A percentile compares a stretch with the other conserved stretches of the same genome.
Conservation (phyloP, 768 basidiomycete genomes). For the Dentipellis fragilis region DNA sequence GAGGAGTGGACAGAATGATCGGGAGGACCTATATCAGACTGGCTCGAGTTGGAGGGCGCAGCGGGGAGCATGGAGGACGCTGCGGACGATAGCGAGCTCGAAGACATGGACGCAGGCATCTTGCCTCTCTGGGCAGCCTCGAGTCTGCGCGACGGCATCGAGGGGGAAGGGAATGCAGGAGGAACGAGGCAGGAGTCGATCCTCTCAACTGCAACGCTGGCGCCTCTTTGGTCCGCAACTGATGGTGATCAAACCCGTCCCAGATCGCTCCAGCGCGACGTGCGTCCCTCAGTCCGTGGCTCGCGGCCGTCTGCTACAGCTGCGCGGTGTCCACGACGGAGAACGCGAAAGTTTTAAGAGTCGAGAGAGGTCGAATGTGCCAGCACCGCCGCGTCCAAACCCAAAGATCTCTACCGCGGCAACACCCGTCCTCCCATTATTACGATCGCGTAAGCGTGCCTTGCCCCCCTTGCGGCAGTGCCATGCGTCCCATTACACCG, state of each 20-base stretch:
- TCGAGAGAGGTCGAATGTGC: no score
- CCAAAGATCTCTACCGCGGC: no score
- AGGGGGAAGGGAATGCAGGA: not conserved
- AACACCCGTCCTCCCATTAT: no score
- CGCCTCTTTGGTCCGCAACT: not conserved
- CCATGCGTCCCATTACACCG: no score
- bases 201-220: no score
- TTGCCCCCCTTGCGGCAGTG: no score
- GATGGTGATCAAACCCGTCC: not conserved
- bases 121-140: slow-evolving; percentile 8
- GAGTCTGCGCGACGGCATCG: slow-evolving; percentile 12
- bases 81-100: slow-evolving; percentile 30
- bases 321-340: no score
- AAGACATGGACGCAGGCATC: slow-evolving; percentile 29
- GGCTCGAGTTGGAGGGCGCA: slow-evolving; percentile 25
- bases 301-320: not conserved
- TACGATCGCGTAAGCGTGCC: no score
- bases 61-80: slow-evolving; percentile 30
- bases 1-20: slow-evolving; percentile 32
- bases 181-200: not conserved
- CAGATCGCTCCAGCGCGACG: not conserved
- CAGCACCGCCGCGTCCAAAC: no score
- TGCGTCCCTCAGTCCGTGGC: not conserved
- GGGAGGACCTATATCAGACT: slow-evolving; percentile 31
- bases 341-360: no score